Percentiles rank a stretch among this genome's conserved stretches.
Conservation (phyloP, 768 basidiomycete genomes). For the Galerina marginata region DNA sequence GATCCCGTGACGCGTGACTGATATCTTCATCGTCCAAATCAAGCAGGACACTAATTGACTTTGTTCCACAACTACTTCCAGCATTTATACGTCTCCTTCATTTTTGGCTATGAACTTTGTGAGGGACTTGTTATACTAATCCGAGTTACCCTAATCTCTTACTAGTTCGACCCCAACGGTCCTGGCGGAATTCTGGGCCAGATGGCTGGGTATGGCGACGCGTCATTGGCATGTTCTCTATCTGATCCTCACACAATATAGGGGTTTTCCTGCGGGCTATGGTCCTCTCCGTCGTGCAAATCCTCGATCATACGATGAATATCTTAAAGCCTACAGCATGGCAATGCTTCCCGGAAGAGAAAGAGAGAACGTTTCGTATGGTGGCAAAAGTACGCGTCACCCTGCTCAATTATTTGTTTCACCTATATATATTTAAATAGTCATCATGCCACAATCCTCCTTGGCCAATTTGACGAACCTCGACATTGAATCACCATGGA, state of each 20-base stretch:
- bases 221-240: constrained; percentile 12
- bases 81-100: constrained; percentile 1
- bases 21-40: constrained; percentile 9
- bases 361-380: constrained; percentile 91
- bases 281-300: constrained; percentile 56
- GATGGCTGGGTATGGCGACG: constrained; percentile 57
- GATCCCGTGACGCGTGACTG: constrained; percentile 43
- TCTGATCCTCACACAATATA: constrained; percentile 30
- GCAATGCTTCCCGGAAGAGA: constrained; percentile 90
- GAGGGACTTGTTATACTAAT: constrained; percentile 22
- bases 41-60: constrained; percentile 13
- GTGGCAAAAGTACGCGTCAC: constrained; percentile 83
- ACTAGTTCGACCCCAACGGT: constrained; percentile 51
- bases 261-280: constrained; percentile 59
- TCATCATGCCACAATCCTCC: constrained; percentile 97
- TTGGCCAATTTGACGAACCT: constrained; percentile 86
- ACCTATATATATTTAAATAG: constrained; percentile 44
- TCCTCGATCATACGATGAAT: constrained; percentile 85
- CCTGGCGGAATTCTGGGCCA: constrained; percentile 70
- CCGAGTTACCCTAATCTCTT: constrained; percentile 8
- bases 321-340: constrained; percentile 93
- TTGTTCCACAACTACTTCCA: constrained; percentile 23
- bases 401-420: constrained; percentile 7
- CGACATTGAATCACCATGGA: constrained; percentile 93
- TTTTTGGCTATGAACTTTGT: constrained; percentile 48